Conservation (phyloP, 176 grass and related monocot species). For the Thalia dealbata region DNA sequence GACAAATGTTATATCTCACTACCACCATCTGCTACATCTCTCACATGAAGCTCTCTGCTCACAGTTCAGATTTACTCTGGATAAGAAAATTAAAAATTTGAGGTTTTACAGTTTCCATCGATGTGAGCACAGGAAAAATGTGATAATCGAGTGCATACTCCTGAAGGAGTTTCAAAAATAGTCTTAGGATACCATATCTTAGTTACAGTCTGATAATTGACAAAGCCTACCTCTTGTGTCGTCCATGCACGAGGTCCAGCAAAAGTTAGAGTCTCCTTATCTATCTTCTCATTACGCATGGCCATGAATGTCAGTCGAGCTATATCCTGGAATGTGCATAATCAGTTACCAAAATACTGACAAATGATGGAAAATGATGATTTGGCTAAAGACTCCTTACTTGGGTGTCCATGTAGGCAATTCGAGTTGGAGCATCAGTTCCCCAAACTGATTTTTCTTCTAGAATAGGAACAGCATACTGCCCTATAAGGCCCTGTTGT, state of each 20-base stretch:
- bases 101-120: not conserved
- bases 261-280: constrained; percentile 72
- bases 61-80: not conserved
- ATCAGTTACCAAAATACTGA: not conserved
- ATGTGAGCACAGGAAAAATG: not conserved
- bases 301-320: constrained; percentile 88
- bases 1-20: not conserved
- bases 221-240: constrained; percentile 76
- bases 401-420: constrained; percentile 99
- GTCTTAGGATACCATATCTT: not conserved
- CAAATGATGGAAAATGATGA: constrained; percentile 4
- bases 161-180: too few relatives aligned
- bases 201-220: not conserved
- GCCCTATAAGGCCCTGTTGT: constrained; percentile 84
- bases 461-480: constrained; percentile 98
- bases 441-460: constrained; percentile 99
- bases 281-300: constrained; percentile 66
- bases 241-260: constrained; percentile 98
- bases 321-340: constrained; percentile 52
- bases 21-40: not conserved
- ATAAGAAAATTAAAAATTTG: not conserved
- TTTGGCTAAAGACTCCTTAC: constrained; percentile 26
- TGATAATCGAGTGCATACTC: not conserved
- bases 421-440: constrained; percentile 96
- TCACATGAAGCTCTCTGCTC: not conserved